phyloP scores from a whole-genome alignment of 2,329 filamentous ascomycete genomes.

The Aaosphaeria arxii region DNA sequence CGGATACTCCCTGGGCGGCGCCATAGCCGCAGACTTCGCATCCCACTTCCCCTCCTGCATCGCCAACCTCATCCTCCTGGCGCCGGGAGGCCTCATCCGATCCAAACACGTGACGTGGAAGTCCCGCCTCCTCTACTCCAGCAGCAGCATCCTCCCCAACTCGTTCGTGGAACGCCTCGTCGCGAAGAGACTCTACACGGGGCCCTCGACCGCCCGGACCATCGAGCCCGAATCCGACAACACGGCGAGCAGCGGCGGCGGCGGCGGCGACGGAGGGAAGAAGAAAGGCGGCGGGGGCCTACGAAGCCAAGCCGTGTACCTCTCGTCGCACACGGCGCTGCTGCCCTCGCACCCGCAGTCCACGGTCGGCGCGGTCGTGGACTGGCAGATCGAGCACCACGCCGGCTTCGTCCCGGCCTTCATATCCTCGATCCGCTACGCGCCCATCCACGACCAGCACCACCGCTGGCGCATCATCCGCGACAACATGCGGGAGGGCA shows the following conservation, averaged over 20 bases:
- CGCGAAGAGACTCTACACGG: slow-evolving; percentile 27
- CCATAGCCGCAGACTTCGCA: slow-evolving; percentile 68
- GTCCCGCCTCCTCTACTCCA: slow-evolving; percentile 62
- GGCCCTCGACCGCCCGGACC: slow-evolving; percentile 12
- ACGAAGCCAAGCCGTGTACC: slow-evolving; percentile 1
- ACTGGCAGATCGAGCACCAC: slow-evolving; percentile 68
- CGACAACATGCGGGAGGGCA: slow-evolving; percentile 22
- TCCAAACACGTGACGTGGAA: slow-evolving; percentile 58
- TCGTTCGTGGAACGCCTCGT: slow-evolving; percentile 49
- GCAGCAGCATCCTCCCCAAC: slow-evolving; percentile 59
- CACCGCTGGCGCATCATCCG: slow-evolving; percentile 61
- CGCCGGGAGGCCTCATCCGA: slow-evolving; percentile 75
- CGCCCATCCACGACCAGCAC: slow-evolving; percentile 65
- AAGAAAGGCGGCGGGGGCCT: background rate
- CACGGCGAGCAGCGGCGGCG: slow-evolving; percentile 3
- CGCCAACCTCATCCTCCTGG: slow-evolving; percentile 69
- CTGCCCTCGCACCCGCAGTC: slow-evolving; percentile 52
- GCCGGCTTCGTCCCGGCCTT: slow-evolving; percentile 68
- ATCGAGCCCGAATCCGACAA: slow-evolving; percentile 20
- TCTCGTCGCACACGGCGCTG: slow-evolving; percentile 19
- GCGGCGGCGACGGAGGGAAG: slow-evolving; percentile 7
- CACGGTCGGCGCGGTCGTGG: slow-evolving; percentile 61
- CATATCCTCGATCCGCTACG: slow-evolving; percentile 66
- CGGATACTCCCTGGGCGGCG: slow-evolving; percentile 79
- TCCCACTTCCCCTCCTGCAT: slow-evolving; percentile 67